Evolutionary conservation across 192 early-diverging fungal genomes (phyloP).

Genomic region (Podila epicladia): DNA sequence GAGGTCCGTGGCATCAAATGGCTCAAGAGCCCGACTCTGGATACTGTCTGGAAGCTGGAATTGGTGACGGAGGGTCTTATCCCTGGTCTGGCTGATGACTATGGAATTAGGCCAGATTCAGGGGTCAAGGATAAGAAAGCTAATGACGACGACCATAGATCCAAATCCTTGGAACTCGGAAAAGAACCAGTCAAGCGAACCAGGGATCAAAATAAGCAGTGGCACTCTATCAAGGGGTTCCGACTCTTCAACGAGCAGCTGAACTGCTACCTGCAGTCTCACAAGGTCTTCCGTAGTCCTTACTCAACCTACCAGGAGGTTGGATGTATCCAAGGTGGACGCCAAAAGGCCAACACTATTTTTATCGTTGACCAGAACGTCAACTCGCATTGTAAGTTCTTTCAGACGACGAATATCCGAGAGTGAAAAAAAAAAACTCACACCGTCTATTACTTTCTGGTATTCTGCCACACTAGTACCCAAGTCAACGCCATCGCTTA

Average conservation of each 20-base stretch:
- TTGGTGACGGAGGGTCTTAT: slow-evolving; percentile 21
- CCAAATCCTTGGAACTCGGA: background rate
- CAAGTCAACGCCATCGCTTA: slow-evolving; percentile 65
- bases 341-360: slow-evolving; percentile 42
- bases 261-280: slow-evolving; percentile 39
- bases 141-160: background rate
- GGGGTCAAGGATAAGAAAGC: background rate
- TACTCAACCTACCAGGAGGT: slow-evolving; percentile 49
- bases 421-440: no score
- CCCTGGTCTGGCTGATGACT: slow-evolving; percentile 33
- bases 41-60: slow-evolving; percentile 41
- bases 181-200: background rate
- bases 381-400: slow-evolving; percentile 31
- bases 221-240: slow-evolving; percentile 51
- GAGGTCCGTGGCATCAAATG: slow-evolving; percentile 26
- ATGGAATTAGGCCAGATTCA: slow-evolving; percentile 4
- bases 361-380: slow-evolving; percentile 45
- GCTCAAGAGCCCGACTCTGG: slow-evolving; percentile 25
- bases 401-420: no score
- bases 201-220: slow-evolving; percentile 27
- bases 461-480: slow-evolving; percentile 26
- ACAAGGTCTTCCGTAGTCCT: slow-evolving; percentile 33
- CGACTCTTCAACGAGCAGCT: slow-evolving; percentile 34
- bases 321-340: slow-evolving; percentile 29
- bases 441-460: no score